Conservation (phyloP, 78 protist genomes). For the Dictyostelium purpureum region DNA sequence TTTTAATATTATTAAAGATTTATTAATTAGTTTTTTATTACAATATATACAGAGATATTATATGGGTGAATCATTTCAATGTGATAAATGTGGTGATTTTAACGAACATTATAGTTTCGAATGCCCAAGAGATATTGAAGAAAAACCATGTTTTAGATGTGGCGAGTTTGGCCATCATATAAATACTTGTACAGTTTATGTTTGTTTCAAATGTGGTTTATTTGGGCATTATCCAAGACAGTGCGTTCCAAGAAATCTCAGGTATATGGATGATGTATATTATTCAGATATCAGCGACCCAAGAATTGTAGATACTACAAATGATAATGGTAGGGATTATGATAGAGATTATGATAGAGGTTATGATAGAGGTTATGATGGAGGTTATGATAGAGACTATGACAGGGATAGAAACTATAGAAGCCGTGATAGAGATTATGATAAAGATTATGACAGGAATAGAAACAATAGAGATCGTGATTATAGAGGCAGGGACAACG, state of each 20-base stretch:
- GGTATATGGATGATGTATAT: not conserved
- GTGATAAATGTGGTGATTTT: constrained; percentile 48
- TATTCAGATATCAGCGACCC: not conserved
- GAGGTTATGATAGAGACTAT: not conserved
- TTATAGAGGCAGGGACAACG: no score
- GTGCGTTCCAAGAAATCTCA: not conserved
- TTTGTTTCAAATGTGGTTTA: constrained; percentile 71
- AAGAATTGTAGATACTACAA: not conserved
- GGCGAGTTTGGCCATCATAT: constrained; percentile 70
- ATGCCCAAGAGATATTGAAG: constrained; percentile 21
- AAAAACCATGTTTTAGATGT: constrained; percentile 65
- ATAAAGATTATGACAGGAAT: not conserved
- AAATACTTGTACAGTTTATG: constrained; percentile 3
- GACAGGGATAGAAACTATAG: not conserved
- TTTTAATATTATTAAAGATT: not conserved
- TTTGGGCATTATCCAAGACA: constrained; percentile 71
- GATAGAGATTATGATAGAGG: not conserved
- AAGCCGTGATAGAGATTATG: not conserved
- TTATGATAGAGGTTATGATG: not conserved
- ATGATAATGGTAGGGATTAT: not conserved
- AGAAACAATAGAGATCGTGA: not conserved
- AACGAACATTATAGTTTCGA: constrained; percentile 51
- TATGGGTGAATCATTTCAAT: constrained; percentile 32
- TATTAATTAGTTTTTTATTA: no score
- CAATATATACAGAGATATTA: constrained; percentile 12